Conservation (phyloP, 306 rosid genomes). For the Pyrus pyrifolia region DNA sequence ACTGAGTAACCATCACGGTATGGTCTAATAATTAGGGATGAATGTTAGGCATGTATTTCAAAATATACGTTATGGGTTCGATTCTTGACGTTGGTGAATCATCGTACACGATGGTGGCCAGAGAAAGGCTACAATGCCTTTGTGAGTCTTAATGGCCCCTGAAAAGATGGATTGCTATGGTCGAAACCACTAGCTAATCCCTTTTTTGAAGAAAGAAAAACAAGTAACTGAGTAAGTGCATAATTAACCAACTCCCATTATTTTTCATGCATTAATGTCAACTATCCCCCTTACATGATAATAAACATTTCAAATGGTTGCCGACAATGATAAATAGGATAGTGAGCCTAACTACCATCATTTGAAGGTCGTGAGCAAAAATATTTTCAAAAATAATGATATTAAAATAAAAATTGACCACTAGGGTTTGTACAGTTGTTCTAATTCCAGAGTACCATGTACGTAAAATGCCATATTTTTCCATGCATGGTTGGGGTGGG, state of each 20-base stretch:
- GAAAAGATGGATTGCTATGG: no score
- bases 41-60: no score
- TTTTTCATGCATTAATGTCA: background rate
- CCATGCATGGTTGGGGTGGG: background rate
- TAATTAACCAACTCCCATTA: background rate
- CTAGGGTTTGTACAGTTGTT: background rate
- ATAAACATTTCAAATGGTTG: background rate
- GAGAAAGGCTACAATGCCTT: fast-evolving
- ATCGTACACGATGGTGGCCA: no score
- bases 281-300: background rate
- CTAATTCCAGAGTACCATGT: background rate
- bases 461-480: background rate
- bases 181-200: no score
- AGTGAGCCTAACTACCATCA: no score
- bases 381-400: background rate
- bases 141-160: no score
- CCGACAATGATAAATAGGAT: no score
- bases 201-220: no score
- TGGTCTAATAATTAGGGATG: no score
- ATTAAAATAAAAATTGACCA: background rate
- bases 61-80: fast-evolving
- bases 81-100: no score
- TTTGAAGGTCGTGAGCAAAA: no score
- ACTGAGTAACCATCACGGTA: background rate
- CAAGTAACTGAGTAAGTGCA: background rate